A percentile compares a stretch with the other conserved stretches of the same genome.
phyloP scores from a whole-genome alignment of 805 yeast species.

The Jamesozyma spencerorum region DNA sequence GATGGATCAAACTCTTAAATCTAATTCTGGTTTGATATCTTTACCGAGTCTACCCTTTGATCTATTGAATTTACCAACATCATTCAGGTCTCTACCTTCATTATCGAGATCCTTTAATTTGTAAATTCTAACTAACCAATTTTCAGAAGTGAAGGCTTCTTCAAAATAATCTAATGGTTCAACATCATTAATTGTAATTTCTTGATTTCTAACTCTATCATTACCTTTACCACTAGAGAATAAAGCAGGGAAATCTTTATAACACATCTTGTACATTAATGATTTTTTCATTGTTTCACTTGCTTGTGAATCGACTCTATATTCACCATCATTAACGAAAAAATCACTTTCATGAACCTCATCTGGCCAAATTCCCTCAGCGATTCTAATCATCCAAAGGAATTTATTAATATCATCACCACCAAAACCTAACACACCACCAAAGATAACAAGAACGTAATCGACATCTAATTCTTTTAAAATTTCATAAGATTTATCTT shows the following conservation, averaged over 20 bases:
- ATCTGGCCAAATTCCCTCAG: slow-evolving; percentile 99
- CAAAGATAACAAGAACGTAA: slow-evolving; percentile 85
- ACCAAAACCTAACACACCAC: slow-evolving; percentile 85
- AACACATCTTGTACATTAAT: slow-evolving; percentile 90
- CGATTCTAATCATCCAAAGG: slow-evolving; percentile 96
- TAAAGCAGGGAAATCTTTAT: slow-evolving; percentile 72
- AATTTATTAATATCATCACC: slow-evolving; percentile 97
- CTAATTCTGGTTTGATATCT: slow-evolving; percentile 47
- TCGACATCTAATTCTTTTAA: slow-evolving; percentile 89
- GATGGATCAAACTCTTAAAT: slow-evolving; percentile 32
- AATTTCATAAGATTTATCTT: slow-evolving; percentile 80
- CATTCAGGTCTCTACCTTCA: slow-evolving; percentile 67
- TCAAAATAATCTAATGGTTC: slow-evolving; percentile 67
- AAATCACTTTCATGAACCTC: slow-evolving; percentile 79
- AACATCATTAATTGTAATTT: slow-evolving; percentile 43
- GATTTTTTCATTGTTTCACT: slow-evolving; percentile 80
- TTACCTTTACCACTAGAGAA: slow-evolving; percentile 48
- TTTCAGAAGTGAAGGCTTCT: slow-evolving; percentile 90
- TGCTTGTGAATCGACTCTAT: slow-evolving; percentile 75
- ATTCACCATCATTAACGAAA: slow-evolving; percentile 82
- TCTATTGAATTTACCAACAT: slow-evolving; percentile 47
- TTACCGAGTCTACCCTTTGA: slow-evolving; percentile 19
- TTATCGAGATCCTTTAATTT: slow-evolving; percentile 83
- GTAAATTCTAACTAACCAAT: slow-evolving; percentile 93
- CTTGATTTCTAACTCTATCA: slow-evolving; percentile 87